Evolutionary conservation across 129 eudicot genomes (phyloP), one percentile per base, ranked within the genome.

Genomic region (Artemisia annua): DNA sequence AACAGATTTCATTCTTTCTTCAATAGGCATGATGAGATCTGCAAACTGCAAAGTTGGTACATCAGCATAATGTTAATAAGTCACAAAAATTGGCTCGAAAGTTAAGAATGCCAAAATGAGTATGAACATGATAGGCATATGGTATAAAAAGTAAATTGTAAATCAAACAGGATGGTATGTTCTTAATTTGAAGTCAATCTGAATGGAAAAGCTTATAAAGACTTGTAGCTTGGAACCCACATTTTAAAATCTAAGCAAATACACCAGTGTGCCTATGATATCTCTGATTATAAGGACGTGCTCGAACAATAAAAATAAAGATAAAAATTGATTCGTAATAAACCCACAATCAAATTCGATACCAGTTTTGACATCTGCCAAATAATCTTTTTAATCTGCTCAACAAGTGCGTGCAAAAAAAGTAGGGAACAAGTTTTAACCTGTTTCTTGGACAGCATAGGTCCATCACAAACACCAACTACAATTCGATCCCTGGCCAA

Each of bases 391-490:
- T 39, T 39, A 7, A 39, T 39, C 1, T 39, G 46, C 11, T 39
- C 46, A 7, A 39, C 46, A 39, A 39, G 11, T 39, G 46, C 7
- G n/a, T 61, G 2, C n/a, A 61, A 43, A 3, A 26, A 60, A 61
- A 61, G 32, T 12, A 9, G 53, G 16, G 4, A 72, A 15, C 43
- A 58, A 32, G 71, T 50, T 32, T 7, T 61, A 55, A 91, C 97
- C 96, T 84, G 86, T 78, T 92, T 92, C 15, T 82, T 85, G 39
- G 86, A 64, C 67, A 92, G 75, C 98, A 92, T 92, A 59, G 95
- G 92, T 52, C 96, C 96, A 82, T 92, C 98, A 70, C 95, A 92
- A 65, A 92, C 90, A 50, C 98, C 98, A 52, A 92, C 84, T 28
- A 92, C 95, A 49, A 89, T 77, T 1, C 95, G 88, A 56, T 87